phyloP scores from a whole-genome alignment of 768 basidiomycete species.

The Phaeotremella fagi region DNA sequence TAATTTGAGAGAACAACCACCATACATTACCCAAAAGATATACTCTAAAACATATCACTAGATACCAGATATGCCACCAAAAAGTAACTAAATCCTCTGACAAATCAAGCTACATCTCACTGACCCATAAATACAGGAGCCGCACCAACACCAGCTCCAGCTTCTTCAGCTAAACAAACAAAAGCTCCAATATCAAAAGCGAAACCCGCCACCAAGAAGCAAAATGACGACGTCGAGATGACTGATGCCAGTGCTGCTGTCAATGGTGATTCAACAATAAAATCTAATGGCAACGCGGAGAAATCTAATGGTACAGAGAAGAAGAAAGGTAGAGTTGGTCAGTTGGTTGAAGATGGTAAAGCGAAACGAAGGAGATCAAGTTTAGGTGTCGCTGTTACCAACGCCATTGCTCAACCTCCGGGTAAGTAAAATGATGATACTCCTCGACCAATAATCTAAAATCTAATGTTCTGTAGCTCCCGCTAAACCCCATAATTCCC shows the following conservation, averaged over 20 bases:
- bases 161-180: not conserved
- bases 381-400: constrained; percentile 10
- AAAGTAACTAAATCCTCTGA: too few relatives aligned
- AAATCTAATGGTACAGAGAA: constrained; percentile 5
- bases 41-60: too few relatives aligned
- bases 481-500: constrained; percentile 59
- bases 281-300: constrained; percentile 5
- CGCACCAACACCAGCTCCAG: constrained; percentile 6
- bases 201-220: too few relatives aligned
- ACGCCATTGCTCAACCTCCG: constrained; percentile 30
- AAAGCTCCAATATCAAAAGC: constrained; percentile 9
- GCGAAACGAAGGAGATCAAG: constrained; percentile 19
- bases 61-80: too few relatives aligned
- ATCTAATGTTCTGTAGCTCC: constrained; percentile 13
- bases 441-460: too few relatives aligned
- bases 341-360: constrained; percentile 12
- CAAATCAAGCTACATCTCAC: too few relatives aligned
- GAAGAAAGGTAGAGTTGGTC: constrained; percentile 34
- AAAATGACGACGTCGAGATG: constrained; percentile 11
- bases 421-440: too few relatives aligned
- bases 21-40: too few relatives aligned
- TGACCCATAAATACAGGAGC: constrained; percentile 17
- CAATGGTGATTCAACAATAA: constrained; percentile 1
- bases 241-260: constrained; percentile 8
- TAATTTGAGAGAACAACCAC: too few relatives aligned